A percentile compares a stretch with the other conserved stretches of the same genome.
These are phyloP conservation scores for Pseudofabraea citricarpa DNA, from an alignment of 2,329 filamentous ascomycete species.

Conservation along the genomic window DNA sequence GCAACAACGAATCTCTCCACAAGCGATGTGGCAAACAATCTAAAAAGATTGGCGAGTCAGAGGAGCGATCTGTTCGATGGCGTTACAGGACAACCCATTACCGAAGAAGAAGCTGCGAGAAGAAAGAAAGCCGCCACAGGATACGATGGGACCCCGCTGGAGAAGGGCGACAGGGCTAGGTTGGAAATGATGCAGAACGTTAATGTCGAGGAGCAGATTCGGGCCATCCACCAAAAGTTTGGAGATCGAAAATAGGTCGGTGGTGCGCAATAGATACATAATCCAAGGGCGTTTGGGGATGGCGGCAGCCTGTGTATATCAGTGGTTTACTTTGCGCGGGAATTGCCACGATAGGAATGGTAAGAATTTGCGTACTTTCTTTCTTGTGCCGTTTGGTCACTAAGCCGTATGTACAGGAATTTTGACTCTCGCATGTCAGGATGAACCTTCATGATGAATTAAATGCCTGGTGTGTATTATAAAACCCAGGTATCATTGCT, in stretches of 20 bases:
- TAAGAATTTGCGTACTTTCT: no score
- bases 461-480: no score
- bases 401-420: no score
- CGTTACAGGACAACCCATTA: conserved; percentile 60
- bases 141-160: conserved; percentile 58
- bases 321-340: no score
- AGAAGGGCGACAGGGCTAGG: conserved; percentile 50
- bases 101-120: conserved; percentile 66
- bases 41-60: conserved; percentile 90
- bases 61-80: conserved; percentile 82
- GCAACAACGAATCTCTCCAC: conserved; percentile 83
- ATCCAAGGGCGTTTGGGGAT: no score
- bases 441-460: no score
- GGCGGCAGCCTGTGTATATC: no score
- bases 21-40: conserved; percentile 83
- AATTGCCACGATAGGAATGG: no score
- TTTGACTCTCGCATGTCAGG: no score
- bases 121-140: conserved; percentile 70
- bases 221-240: conserved; percentile 58
- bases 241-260: conserved; percentile 24
- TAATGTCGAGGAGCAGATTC: conserved; percentile 84
- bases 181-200: conserved; percentile 57
- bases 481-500: no score
- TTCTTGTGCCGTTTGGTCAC: no score
- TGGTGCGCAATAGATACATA: no score